Evolutionary conservation across 306 rosid genomes (phyloP), one percentile per base, ranked within the genome.

Genomic region (Vigna mungo): DNA sequence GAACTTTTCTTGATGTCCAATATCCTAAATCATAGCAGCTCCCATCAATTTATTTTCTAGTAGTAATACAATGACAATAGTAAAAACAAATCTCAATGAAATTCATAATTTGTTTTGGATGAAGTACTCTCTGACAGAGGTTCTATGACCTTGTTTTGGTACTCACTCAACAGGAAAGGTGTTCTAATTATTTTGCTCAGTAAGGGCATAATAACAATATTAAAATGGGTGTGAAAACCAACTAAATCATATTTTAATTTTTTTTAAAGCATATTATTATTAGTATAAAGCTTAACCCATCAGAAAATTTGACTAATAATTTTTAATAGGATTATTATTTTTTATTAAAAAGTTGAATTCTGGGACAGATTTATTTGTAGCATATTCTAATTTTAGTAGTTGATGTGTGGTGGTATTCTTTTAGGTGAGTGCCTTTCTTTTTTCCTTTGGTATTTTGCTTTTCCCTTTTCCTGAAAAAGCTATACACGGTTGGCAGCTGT

Each of bases 401-500:
- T 4, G 44, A 13, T 39, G 73, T 43, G 66, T 30, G 53, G 32
- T 30, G 48, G 47, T 72, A 72, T 72, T 63, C 56, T 72, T 64
- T 44, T 71, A 34, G 65, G 55, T 12, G 72, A 27, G 58, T 44
- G 51, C 30, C 54, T 56, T 17, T 71, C 7, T 36, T 6, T 36
- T 36, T 21, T 1, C 39, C 49, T 65, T 71, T 48, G 17, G 53
- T 80, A 65, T 49, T 67, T 37, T 25, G 41, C 78, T 67, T 63
- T 65, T 15, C 44, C 51, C 63, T 43, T 74, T 52, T 23, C 39
- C 17, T 67, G 71, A 18, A 47, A 58, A 76, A 61, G 79, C 61
- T 52, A 64, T 37, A 44, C 11, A 70, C 48, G 71, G 77, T 58
- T 69, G 81, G 76, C 71, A 62, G 59, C 25, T n/a, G 86, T 66